Conservation (phyloP, 306 rosid species). For the Herpetospermum pedunculosum region DNA sequence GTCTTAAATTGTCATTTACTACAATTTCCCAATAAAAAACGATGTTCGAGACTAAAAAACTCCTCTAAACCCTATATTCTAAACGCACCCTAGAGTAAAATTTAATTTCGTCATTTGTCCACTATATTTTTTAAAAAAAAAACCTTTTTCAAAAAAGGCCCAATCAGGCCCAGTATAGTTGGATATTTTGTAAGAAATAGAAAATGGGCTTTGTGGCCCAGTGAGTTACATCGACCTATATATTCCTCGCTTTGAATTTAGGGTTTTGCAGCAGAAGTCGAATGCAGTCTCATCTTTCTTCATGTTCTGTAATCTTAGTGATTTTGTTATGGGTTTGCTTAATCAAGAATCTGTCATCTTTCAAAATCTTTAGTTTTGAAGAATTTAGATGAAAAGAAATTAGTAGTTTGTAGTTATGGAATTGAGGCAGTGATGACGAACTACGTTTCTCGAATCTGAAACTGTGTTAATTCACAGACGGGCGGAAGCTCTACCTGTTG, state of each 20-base stretch:
- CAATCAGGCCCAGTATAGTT: neutral
- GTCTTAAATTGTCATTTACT: no score
- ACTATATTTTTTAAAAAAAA: no score
- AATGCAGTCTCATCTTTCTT: neutral
- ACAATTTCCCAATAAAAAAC: no score
- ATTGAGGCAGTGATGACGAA: constrained; percentile 43
- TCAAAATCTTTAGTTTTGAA: neutral
- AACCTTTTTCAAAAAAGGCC: no score
- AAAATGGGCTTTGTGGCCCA: neutral
- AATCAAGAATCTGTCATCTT: neutral
- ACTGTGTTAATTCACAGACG: constrained; percentile 16
- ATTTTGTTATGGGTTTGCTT: neutral
- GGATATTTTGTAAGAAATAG: neutral
- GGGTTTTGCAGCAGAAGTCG: neutral
- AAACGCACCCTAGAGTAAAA: no score
- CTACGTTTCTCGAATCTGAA: constrained; percentile 59
- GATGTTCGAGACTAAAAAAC: no score
- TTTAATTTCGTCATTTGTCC: no score
- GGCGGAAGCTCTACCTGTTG: constrained; percentile 26
- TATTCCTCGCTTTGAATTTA: neutral
- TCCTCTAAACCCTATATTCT: no score
- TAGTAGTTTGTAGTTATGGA: neutral
- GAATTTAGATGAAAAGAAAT: neutral
- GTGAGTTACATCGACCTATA: neutral
- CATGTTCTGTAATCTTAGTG: neutral